These are phyloP conservation scores for Ammopiptanthus mongolicus DNA, from an alignment of 306 rosid species.

Conservation along the genomic window DNA sequence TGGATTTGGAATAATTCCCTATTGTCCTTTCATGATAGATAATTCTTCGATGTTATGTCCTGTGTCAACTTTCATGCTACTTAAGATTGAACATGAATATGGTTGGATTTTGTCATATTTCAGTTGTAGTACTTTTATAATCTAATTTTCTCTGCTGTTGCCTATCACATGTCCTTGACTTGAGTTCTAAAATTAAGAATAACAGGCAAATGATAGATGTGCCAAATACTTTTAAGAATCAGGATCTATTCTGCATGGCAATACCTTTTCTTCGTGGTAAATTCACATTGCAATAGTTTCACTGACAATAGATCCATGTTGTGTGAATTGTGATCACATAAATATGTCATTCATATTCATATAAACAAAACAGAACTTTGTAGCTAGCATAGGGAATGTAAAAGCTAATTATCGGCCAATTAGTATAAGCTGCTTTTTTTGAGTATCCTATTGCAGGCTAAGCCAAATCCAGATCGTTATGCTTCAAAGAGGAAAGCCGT, in stretches of 20 bases:
- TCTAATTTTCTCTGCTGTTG: too few relatives aligned
- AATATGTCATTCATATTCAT: not conserved
- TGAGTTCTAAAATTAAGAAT: too few relatives aligned
- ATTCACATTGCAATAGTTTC: not conserved
- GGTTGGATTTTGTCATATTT: too few relatives aligned
- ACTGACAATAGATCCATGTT: not conserved
- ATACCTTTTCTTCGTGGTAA: not conserved
- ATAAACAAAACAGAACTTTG: not conserved
- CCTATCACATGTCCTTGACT: too few relatives aligned
- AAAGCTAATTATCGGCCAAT: slow-evolving; percentile 7
- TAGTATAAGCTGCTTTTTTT: slow-evolving; percentile 15
- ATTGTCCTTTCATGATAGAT: too few relatives aligned
- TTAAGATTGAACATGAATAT: too few relatives aligned
- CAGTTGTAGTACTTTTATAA: too few relatives aligned
- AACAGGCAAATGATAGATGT: too few relatives aligned
- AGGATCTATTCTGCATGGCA: not conserved
- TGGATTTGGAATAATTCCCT: too few relatives aligned
- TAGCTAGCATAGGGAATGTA: not conserved
- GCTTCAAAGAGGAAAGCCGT: slow-evolving; percentile 41
- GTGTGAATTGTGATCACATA: not conserved
- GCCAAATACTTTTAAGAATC: too few relatives aligned
- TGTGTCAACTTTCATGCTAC: too few relatives aligned
- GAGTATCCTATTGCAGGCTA: slow-evolving; percentile 48
- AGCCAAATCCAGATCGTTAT: slow-evolving; percentile 32
- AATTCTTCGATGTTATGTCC: too few relatives aligned